Evolutionary conservation across 352 stramenopile genomes (phyloP).

Genomic region (Hyaloperonospora arabidopsidis): DNA sequence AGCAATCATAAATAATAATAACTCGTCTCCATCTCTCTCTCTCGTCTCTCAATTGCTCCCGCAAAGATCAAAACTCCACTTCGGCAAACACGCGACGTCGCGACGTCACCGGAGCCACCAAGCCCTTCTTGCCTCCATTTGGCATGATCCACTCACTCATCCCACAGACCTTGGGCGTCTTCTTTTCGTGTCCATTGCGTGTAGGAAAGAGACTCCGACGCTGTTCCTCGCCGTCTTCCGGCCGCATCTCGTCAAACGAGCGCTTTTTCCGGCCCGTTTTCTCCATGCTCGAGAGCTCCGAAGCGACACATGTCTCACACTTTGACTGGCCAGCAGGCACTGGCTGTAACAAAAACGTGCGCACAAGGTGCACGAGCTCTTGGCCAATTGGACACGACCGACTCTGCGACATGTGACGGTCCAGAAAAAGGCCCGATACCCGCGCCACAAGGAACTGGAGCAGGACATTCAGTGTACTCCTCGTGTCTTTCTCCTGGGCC

Average conservation of each 20-base stretch:
- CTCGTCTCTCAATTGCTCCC: not conserved
- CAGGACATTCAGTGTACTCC: conserved; percentile 66
- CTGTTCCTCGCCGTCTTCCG: conserved; percentile 30
- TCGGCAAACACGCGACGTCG: conserved; percentile 67
- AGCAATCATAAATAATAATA: conserved; percentile 1
- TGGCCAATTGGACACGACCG: conserved; percentile 44
- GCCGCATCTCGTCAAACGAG: conserved; percentile 45
- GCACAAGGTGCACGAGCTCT: conserved; percentile 50
- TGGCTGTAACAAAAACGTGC: conserved; percentile 63
- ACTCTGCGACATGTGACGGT: conserved; percentile 47
- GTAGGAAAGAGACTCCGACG: conserved; percentile 29
- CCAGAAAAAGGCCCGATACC: conserved; percentile 49
- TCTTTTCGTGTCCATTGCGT: conserved; percentile 27
- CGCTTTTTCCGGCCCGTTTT: conserved; percentile 37
- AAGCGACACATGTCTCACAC: conserved; percentile 9
- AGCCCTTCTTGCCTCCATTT: conserved; percentile 35
- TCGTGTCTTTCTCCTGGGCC: conserved; percentile 59
- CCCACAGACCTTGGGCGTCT: conserved; percentile 55
- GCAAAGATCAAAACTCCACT: conserved; percentile 61
- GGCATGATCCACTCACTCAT: conserved; percentile 40
- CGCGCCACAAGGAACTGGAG: conserved; percentile 61
- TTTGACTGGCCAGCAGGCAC: not conserved
- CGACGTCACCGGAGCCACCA: conserved; percentile 34
- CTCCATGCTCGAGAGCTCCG: conserved; percentile 1
- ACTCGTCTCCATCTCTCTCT: conserved; percentile 10